Evolutionary conservation across 345 rosid species (phyloP).

Genomic region (Dovyalis caffra): DNA sequence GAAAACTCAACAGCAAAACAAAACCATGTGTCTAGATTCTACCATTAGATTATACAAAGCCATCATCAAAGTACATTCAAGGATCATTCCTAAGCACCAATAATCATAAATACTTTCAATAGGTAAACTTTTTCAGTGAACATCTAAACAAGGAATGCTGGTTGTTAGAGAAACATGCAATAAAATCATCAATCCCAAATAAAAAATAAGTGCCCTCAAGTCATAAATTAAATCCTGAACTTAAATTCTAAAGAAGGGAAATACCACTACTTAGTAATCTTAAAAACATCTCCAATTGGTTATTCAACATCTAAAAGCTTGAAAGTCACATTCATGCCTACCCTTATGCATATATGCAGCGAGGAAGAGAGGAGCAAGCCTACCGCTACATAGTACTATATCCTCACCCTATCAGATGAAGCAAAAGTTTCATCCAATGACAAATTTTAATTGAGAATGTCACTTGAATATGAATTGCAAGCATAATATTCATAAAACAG

Average conservation of each 20-base stretch:
- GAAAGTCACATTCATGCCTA: too few species aligned
- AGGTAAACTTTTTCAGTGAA: background rate
- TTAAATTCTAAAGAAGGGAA: background rate
- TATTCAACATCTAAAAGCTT: too few species aligned
- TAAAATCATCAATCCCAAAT: background rate
- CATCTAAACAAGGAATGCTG: background rate
- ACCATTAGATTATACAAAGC: background rate
- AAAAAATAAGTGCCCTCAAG: background rate
- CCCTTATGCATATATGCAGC: too few species aligned
- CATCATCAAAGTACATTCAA: background rate
- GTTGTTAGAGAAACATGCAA: background rate
- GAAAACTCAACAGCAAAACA: background rate
- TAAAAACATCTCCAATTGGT: too few species aligned
- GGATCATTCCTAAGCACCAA: background rate
- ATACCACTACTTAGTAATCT: background rate
- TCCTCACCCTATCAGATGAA: too few species aligned
- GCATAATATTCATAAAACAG: too few species aligned
- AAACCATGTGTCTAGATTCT: background rate
- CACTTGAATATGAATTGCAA: too few species aligned
- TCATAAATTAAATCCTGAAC: background rate
- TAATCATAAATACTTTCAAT: background rate
- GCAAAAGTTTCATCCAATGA: too few species aligned
- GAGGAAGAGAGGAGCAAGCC: too few species aligned
- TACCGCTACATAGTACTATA: too few species aligned
- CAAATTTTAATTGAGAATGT: too few species aligned